Evolutionary conservation across 2,329 filamentous ascomycete genomes (phyloP).

Genomic region (Orbilia javanica): DNA sequence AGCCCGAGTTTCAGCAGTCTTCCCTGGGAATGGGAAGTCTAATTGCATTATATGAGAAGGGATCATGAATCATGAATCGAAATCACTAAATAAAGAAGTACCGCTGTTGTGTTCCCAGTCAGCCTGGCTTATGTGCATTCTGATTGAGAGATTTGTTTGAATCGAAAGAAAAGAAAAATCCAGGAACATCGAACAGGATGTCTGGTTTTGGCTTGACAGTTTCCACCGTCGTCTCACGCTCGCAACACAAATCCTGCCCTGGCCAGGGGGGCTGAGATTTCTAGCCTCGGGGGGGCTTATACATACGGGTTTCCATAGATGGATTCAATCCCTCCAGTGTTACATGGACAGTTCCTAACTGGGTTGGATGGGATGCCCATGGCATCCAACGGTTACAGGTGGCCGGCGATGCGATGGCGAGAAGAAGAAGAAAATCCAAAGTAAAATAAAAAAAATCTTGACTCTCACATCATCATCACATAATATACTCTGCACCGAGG

Average conservation of each 20-base stretch:
- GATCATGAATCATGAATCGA: constrained; percentile 29
- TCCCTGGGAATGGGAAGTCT: constrained; percentile 25
- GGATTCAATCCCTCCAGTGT: constrained; percentile 22
- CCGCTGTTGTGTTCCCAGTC: constrained; percentile 15
- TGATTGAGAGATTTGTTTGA: constrained; percentile 5
- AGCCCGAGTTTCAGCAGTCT: constrained; percentile 36
- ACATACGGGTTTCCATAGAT: not conserved
- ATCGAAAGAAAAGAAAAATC: constrained; percentile 24
- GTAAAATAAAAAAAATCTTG: not conserved
- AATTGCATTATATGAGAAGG: not conserved
- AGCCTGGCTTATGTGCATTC: constrained; percentile 19
- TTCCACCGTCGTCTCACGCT: constrained; percentile 43
- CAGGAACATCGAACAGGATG: constrained; percentile 17
- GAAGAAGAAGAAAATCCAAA: not conserved
- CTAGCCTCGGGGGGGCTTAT: constrained; percentile 18
- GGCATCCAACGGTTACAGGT: constrained; percentile 23
- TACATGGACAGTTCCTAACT: not conserved
- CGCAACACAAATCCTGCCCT: constrained; percentile 45
- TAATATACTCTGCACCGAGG: not conserved
- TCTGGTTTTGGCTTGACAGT: constrained; percentile 39
- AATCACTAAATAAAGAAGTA: constrained; percentile 42
- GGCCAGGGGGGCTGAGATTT: constrained; percentile 49
- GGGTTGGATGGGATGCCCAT: not conserved
- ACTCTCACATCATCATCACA: constrained; percentile 6
- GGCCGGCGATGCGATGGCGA: constrained; percentile 1